Conservation (phyloP, 2,329 filamentous ascomycete genomes). For the Purpureocillium lavendulum region DNA sequence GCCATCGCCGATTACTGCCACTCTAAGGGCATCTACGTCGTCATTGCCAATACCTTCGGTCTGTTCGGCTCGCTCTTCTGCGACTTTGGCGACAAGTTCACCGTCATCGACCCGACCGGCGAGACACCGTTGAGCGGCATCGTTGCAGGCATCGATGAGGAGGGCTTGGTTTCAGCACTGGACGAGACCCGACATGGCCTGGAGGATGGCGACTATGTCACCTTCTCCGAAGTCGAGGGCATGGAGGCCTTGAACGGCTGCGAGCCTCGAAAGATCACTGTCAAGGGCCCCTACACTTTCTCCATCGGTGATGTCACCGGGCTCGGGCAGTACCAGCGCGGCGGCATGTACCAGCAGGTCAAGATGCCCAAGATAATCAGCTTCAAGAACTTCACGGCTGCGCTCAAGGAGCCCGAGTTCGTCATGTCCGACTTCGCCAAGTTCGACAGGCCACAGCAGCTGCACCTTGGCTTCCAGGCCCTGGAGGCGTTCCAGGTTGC, state of each 20-base stretch:
- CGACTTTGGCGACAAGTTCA: constrained; percentile 93
- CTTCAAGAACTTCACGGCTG: constrained; percentile 72
- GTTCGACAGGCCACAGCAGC: constrained; percentile 86
- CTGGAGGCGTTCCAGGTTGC: constrained; percentile 75
- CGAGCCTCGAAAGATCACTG: constrained; percentile 81
- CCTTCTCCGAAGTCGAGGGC: constrained; percentile 86
- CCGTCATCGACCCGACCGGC: constrained; percentile 80
- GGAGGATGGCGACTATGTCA: constrained; percentile 94
- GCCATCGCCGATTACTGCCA: constrained; percentile 89
- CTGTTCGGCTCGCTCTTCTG: constrained; percentile 95
- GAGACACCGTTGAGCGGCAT: constrained; percentile 85
- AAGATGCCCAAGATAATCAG: constrained; percentile 95
- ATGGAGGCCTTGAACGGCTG: constrained; percentile 81
- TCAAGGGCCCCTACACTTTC: constrained; percentile 96
- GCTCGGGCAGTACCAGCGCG: constrained; percentile 78
- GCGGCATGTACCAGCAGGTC: constrained; percentile 88
- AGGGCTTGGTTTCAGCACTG: constrained; percentile 83
- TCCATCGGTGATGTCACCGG: constrained; percentile 89
- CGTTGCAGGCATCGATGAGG: constrained; percentile 79
- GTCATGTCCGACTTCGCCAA: constrained; percentile 95
- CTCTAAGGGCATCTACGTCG: constrained; percentile 82
- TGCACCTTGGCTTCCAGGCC: constrained; percentile 89
- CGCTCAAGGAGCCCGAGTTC: constrained; percentile 81
- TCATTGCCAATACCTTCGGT: constrained; percentile 83
- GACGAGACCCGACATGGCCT: constrained; percentile 93